Conservation (phyloP, 768 basidiomycete species). For the Amanita jacksonii region DNA sequence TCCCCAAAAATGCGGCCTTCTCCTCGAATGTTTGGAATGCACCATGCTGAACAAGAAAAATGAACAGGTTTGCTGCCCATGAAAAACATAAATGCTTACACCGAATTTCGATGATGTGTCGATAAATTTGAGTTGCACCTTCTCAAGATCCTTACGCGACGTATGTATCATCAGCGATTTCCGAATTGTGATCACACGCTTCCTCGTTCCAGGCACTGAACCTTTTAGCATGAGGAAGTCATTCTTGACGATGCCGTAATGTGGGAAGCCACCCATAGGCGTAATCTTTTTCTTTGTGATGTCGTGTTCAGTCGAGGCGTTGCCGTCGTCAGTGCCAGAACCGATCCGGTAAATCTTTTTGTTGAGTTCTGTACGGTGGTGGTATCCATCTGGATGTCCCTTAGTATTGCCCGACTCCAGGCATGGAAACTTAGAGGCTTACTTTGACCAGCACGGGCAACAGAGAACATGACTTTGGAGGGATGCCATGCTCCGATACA, state of each 20-base stretch:
- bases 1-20: slow-evolving; percentile 90
- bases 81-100: slow-evolving; percentile 36
- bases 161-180: slow-evolving; percentile 97
- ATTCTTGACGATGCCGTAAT: slow-evolving; percentile 98
- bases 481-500: slow-evolving; percentile 99
- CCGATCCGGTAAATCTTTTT: slow-evolving; percentile 99
- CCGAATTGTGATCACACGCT: slow-evolving; percentile 95
- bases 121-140: slow-evolving; percentile 97
- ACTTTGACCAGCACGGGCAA: slow-evolving; percentile 99
- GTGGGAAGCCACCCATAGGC: slow-evolving; percentile 98
- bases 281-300: slow-evolving; percentile 90
- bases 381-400: slow-evolving; percentile 68
- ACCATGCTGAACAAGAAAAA: slow-evolving; percentile 54
- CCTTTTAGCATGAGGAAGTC: slow-evolving; percentile 98
- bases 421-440: slow-evolving; percentile 20
- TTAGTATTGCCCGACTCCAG: neutral
- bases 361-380: slow-evolving; percentile 96
- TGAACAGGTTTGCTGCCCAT: slow-evolving; percentile 2
- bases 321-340: slow-evolving; percentile 61
- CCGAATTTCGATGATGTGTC: slow-evolving; percentile 97
- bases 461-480: slow-evolving; percentile 99
- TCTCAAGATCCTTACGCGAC: slow-evolving; percentile 92
- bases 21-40: slow-evolving; percentile 96
- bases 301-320: slow-evolving; percentile 92
- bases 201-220: slow-evolving; percentile 91